These are phyloP conservation scores for Citrus maxima DNA, from an alignment of 345 rosid genomes.

Conservation along the genomic window DNA sequence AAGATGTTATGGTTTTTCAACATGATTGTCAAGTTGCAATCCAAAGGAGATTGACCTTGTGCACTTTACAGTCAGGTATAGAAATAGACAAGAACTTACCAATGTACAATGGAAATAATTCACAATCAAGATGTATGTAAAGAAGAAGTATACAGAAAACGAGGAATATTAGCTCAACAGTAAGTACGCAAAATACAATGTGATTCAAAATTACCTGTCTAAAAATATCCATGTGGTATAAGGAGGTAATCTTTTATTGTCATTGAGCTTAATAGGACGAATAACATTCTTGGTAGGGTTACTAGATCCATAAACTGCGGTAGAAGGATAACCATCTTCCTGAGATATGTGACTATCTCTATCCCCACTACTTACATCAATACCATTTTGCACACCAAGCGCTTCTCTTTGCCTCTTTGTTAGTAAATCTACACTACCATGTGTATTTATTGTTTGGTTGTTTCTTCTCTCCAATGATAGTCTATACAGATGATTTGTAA, in stretches of 20 bases:
- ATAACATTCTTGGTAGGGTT: conserved; percentile 70
- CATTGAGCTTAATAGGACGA: conserved; percentile 75
- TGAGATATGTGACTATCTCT: conserved; percentile 43
- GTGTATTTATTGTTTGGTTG: conserved; percentile 23
- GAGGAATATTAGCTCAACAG: neutral
- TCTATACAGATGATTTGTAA: conserved; percentile 50
- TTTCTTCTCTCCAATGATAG: conserved; percentile 57
- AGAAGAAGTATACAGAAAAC: neutral
- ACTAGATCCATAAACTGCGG: conserved; percentile 71
- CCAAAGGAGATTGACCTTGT: neutral
- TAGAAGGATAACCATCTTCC: conserved; percentile 56
- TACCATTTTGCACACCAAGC: conserved; percentile 55
- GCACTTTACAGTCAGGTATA: neutral
- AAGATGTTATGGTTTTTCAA: neutral
- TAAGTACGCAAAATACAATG: neutral
- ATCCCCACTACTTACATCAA: conserved; percentile 49
- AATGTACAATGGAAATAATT: neutral
- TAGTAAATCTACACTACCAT: conserved; percentile 51
- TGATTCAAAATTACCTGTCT: conserved; percentile 61
- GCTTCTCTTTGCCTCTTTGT: conserved; percentile 79
- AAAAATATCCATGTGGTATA: conserved; percentile 96
- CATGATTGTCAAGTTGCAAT: neutral
- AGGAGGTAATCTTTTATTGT: conserved; percentile 76
- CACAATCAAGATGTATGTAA: neutral
- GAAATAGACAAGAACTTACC: neutral